Base-by-base conservation (phyloP, 805 yeast genomes). In the Candida andamanensis region DNA sequence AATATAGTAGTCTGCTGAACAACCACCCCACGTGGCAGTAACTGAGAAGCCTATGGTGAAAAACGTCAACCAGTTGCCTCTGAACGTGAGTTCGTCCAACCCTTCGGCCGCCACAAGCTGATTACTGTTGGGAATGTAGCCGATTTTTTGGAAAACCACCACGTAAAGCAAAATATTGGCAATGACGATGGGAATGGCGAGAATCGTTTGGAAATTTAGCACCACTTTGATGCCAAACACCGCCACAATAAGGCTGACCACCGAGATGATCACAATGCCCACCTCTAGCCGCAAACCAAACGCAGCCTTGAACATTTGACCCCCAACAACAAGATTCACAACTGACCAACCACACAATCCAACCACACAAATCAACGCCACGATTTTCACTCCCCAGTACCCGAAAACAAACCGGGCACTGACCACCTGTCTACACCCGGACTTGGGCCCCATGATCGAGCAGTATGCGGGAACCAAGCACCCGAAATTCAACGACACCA, bases 261-360 rank as follows among this genome's bases (percentile, higher is more conserved):
- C 37, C 5, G 53, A 38, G 16, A 58, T 46, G 4, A 60, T 41
- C 4, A 58, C 45, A 22, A 61, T 60, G 4, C 65, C 64, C 3
- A 49, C 59, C 17, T 49, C 45, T 18, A 58, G 39, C 1, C 55
- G 52, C 11, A 42, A 41, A 19, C 52, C 47, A 22, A 54, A 48
- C 14, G 60, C 43, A 9, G 56, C 45, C 2, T 48, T 43, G 20
- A 60, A 45, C 3, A 60, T 46, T 31, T 60, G 54, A n/a, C 65
- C 65, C 2, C 65, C 66, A 7, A 60, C 39, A 4, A 60, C 62
- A 37, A 63, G 58, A 33, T 60, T 60, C 7, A 60, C 63, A 14
- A 60, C 58, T 5, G 62, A 54, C 66, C 66, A 60, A 2, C 67
- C 66, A 14, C 55, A 40, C 8, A 58, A 58, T 11, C 63, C 59